Conservation (phyloP, 768 basidiomycete species). For the Agaricus subrufescens region DNA sequence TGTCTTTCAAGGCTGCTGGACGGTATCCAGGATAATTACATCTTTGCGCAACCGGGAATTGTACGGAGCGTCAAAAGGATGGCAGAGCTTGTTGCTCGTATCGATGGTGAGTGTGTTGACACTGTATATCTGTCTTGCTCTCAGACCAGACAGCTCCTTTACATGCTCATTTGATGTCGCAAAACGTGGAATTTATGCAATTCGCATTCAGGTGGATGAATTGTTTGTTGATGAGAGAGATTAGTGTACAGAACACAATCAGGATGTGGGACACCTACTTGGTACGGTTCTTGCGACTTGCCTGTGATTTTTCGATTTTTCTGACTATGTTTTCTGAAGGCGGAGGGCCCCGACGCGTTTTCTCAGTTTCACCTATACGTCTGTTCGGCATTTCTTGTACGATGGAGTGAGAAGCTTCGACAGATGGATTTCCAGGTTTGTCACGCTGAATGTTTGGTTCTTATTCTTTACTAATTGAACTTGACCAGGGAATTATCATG, state of each 20-base stretch:
- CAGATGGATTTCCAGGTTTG: constrained; percentile 98
- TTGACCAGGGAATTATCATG: constrained; percentile 90
- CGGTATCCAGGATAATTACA: constrained; percentile 98
- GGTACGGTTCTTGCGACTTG: constrained; percentile 33
- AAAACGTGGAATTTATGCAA: constrained; percentile 99
- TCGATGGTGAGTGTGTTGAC: constrained; percentile 57
- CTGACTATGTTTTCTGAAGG: constrained; percentile 41
- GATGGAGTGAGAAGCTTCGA: constrained; percentile 89
- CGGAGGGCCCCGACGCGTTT: constrained; percentile 96
- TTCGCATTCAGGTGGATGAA: constrained; percentile 99
- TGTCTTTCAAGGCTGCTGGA: constrained; percentile 92
- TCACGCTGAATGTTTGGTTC: background rate
- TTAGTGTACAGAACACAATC: constrained; percentile 93
- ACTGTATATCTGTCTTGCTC: background rate
- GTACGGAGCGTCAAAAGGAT: constrained; percentile 90
- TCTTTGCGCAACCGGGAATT: constrained; percentile 94
- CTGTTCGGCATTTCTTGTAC: constrained; percentile 93
- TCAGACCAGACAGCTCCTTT: constrained; percentile 59
- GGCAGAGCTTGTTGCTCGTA: constrained; percentile 87
- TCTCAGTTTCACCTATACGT: constrained; percentile 99
- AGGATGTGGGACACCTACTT: constrained; percentile 99
- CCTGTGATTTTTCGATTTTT: background rate
- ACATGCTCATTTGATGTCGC: constrained; percentile 77
- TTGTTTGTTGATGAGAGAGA: constrained; percentile 95
- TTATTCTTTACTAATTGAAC: background rate